Conservation (phyloP, 768 basidiomycete species). For the Butyriboletus loyo region DNA sequence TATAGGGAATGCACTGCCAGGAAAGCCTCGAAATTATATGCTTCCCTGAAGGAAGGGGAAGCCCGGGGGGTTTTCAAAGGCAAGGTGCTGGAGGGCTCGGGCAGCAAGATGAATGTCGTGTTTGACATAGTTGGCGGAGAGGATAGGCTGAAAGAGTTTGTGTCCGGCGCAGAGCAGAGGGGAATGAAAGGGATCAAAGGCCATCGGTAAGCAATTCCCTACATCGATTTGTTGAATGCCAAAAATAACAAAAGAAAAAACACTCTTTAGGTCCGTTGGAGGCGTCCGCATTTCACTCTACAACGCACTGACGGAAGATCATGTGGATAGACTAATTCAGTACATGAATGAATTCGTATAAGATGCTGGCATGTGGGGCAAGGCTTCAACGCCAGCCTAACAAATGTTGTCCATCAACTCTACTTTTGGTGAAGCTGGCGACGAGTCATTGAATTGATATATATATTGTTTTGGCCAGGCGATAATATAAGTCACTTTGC, state of each 20-base stretch:
- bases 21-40: conserved; percentile 80
- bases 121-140: conserved; percentile 77
- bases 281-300: conserved; percentile 84
- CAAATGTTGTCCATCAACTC: neutral
- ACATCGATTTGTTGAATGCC: neutral
- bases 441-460: neutral
- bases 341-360: conserved; percentile 58
- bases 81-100: conserved; percentile 70
- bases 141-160: conserved; percentile 69
- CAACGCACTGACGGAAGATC: conserved; percentile 80
- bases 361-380: neutral
- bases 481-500: conserved; percentile 67
- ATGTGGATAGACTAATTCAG: conserved; percentile 56
- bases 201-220: conserved; percentile 64
- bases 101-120: conserved; percentile 96
- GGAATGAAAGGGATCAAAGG: conserved; percentile 90
- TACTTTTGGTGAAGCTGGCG: neutral
- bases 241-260: neutral
- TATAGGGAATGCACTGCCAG: conserved; percentile 62
- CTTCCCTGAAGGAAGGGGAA: conserved; percentile 66
- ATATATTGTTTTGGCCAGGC: neutral
- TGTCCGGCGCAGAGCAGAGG: conserved; percentile 72
- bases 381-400: conserved; percentile 3
- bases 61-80: conserved; percentile 62
- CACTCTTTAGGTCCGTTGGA: conserved; percentile 48